phyloP scores from a whole-genome alignment of 306 rosid genomes.

The Leucaena leucocephala region DNA sequence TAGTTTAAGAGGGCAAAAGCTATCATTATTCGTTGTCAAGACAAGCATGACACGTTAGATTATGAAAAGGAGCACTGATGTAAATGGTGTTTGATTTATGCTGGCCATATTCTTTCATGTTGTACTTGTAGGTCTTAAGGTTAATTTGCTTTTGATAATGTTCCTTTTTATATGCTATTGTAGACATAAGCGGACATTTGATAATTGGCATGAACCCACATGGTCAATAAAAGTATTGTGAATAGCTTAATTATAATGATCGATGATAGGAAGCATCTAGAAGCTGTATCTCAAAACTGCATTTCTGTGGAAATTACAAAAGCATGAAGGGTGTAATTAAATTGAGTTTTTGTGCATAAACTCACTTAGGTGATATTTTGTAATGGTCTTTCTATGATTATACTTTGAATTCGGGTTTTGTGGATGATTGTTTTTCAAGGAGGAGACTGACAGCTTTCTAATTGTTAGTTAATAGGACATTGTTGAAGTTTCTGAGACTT shows the following conservation, averaged over 20 bases:
- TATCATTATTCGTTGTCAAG: neutral
- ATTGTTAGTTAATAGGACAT: neutral
- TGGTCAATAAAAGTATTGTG: neutral
- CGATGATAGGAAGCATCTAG: neutral
- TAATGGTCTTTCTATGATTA: neutral
- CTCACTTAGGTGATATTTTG: neutral
- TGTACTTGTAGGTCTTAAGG: neutral
- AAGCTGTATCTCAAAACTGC: neutral
- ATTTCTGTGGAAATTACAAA: neutral
- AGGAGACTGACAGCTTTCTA: neutral
- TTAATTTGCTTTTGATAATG: neutral
- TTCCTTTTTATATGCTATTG: neutral
- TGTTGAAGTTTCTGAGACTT: neutral
- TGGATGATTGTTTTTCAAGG: neutral
- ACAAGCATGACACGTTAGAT: neutral
- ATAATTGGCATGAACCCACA: neutral
- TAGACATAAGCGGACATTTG: neutral
- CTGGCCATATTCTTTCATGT: neutral
- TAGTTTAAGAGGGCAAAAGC: neutral
- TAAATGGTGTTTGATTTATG: neutral
- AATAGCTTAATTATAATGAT: neutral
- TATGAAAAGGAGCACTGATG: neutral
- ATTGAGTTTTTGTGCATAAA: slow-evolving; percentile 10
- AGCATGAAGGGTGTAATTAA: neutral
- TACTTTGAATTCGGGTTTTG: neutral